Percentiles rank a stretch among this genome's conserved stretches.
These are phyloP conservation scores for Dioszegia crocea DNA, from an alignment of 768 basidiomycete species.

Conservation along the genomic window DNA sequence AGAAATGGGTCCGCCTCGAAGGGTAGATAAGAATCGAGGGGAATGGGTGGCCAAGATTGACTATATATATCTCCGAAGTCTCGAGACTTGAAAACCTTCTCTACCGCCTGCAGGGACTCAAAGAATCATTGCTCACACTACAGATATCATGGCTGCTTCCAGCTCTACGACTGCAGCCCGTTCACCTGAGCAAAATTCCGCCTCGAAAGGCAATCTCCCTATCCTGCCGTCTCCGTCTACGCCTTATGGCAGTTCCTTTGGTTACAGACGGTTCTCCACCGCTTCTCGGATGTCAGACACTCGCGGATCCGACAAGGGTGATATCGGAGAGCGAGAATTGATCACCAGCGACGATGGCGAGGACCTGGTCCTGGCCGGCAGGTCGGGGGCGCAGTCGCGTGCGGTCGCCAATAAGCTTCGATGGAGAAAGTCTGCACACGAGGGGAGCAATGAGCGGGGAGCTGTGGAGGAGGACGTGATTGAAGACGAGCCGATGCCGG, in stretches of 20 bases:
- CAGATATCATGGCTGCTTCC: background rate
- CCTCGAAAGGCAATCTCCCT: background rate
- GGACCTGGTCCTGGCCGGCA: background rate
- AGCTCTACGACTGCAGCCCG: background rate
- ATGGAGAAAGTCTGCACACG: conserved; percentile 29
- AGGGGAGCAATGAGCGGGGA: conserved; percentile 26
- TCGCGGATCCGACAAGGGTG: conserved; percentile 23
- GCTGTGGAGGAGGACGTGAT: conserved; percentile 18
- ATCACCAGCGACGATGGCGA: conserved; percentile 1
- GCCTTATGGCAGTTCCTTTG: conserved; percentile 7
- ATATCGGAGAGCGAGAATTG: conserved; percentile 10
- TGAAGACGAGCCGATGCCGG: conserved; percentile 21
- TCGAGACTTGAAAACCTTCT: no score
- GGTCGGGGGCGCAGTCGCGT: background rate
- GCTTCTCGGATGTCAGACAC: conserved; percentile 32
- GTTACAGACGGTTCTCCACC: conserved; percentile 31
- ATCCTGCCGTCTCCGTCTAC: background rate
- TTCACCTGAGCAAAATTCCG: background rate
- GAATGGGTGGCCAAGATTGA: background rate
- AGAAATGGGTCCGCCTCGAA: no score
- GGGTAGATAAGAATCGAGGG: background rate
- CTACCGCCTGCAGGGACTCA: no score
- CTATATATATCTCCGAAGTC: no score
- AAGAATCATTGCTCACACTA: background rate
- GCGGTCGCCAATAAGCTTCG: background rate